Evolutionary conservation across 768 basidiomycete genomes (phyloP).

Genomic region (Rossbeevera mucosa): DNA sequence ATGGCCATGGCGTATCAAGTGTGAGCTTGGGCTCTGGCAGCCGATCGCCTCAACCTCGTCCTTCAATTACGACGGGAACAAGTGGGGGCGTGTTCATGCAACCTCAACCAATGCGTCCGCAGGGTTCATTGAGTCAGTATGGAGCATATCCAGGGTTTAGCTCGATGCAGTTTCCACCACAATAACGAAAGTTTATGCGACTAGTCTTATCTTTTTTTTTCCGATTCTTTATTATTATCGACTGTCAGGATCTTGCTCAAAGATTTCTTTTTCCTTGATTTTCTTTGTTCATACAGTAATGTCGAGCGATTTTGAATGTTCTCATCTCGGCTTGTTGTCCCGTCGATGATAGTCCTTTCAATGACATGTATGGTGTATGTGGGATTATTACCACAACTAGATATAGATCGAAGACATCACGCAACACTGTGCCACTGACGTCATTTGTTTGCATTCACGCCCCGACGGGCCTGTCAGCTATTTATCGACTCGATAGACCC

Average conservation of each 20-base stretch:
- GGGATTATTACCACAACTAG: no score
- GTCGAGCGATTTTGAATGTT: not conserved
- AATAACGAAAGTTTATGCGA: not conserved
- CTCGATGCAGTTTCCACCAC: constrained; percentile 23
- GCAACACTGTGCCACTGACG: no score
- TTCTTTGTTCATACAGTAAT: not conserved
- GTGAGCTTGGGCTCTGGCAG: constrained; percentile 5
- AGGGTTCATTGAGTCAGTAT: constrained; percentile 13
- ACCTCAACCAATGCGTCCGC: constrained; percentile 21
- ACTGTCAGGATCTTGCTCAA: not conserved
- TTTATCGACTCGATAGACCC: no score
- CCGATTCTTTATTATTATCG: constrained; percentile 23
- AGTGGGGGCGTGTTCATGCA: constrained; percentile 18
- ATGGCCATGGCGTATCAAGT: constrained; percentile 10
- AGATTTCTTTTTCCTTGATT: not conserved
- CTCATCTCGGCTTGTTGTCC: not conserved
- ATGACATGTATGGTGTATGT: constrained; percentile 31
- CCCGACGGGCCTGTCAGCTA: no score
- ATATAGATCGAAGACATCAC: no score
- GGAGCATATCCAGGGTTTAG: constrained; percentile 17
- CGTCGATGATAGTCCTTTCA: not conserved
- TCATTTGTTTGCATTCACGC: no score
- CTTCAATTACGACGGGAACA: constrained; percentile 9
- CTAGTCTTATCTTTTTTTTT: not conserved
- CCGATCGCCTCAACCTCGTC: constrained; percentile 20